These are phyloP conservation scores for Syzygium syzygioides DNA, from an alignment of 441 rosid genomes.

Conservation along the genomic window DNA sequence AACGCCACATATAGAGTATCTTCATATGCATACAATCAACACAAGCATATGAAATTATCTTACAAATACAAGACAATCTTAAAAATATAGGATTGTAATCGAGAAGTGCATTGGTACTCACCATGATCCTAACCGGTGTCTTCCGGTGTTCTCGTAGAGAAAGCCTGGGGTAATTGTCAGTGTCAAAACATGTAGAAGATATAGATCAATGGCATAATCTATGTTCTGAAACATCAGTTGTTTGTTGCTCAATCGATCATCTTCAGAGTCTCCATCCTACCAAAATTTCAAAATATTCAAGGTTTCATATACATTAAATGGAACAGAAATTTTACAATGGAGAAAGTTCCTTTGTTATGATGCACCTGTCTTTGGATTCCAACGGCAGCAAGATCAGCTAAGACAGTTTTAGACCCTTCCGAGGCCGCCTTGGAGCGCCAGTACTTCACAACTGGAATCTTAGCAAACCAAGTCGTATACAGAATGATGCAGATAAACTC, in stretches of 20 bases:
- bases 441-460: slow-evolving; percentile 30
- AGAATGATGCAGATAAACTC: slow-evolving; percentile 19
- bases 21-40: too few relatives aligned
- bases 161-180: slow-evolving; percentile 3
- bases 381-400: slow-evolving; percentile 24
- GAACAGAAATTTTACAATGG: not conserved
- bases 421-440: slow-evolving; percentile 28
- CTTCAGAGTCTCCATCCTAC: not conserved
- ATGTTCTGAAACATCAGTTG: not conserved
- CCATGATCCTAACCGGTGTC: slow-evolving; percentile 2
- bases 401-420: slow-evolving; percentile 28
- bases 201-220: not conserved
- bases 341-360: not conserved
- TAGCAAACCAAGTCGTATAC: slow-evolving; percentile 22
- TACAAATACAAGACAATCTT: not conserved
- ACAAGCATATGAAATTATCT: not conserved
- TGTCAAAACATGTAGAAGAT: not conserved
- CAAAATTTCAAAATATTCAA: not conserved
- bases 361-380: slow-evolving; percentile 18
- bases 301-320: not conserved
- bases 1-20: too few relatives aligned
- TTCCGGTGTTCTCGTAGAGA: not conserved
- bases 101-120: not conserved
- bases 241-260: not conserved
- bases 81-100: not conserved